Evolutionary conservation across 2,329 filamentous ascomycete species (phyloP).

Genomic region (Emmonsiellopsis sp.): DNA sequence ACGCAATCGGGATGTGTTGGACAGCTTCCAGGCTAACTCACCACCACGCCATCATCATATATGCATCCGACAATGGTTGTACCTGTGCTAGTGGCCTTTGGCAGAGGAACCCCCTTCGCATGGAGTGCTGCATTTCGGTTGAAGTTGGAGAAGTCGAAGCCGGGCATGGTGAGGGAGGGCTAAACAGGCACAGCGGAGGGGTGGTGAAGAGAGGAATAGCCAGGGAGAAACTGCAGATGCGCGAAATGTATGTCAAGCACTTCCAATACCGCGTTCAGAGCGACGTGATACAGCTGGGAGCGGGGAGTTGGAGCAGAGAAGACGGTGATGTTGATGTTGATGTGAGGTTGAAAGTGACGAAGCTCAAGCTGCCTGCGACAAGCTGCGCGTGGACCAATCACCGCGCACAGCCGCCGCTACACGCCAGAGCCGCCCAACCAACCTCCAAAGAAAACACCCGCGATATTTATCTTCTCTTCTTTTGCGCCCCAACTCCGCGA

Average conservation of each 20-base stretch:
- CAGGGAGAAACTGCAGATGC: constrained; percentile 6
- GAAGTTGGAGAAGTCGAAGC: constrained; percentile 99
- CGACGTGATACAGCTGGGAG: not conserved
- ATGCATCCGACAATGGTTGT: constrained; percentile 98
- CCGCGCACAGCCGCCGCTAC: not conserved
- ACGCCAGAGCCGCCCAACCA: not conserved
- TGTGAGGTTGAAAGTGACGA: constrained; percentile 26
- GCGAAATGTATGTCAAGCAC: not conserved
- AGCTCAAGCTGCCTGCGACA: constrained; percentile 30
- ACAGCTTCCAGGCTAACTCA: constrained; percentile 37
- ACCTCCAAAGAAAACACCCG: not conserved
- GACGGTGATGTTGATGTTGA: not conserved
- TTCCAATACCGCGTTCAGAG: not conserved
- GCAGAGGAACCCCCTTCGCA: constrained; percentile 83
- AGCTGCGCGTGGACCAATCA: constrained; percentile 8
- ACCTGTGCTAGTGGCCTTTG: constrained; percentile 96
- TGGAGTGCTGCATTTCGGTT: constrained; percentile 97
- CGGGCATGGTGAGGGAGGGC: constrained; percentile 61
- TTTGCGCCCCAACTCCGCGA: not conserved
- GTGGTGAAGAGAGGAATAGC: constrained; percentile 9
- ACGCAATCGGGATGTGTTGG: constrained; percentile 6
- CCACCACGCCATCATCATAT: constrained; percentile 91
- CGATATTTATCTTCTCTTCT: not conserved
- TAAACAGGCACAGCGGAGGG: constrained; percentile 9
- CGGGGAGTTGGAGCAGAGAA: not conserved